phyloP scores from a whole-genome alignment of 202 grass and related monocot genomes.

The Carex sylvatica region DNA sequence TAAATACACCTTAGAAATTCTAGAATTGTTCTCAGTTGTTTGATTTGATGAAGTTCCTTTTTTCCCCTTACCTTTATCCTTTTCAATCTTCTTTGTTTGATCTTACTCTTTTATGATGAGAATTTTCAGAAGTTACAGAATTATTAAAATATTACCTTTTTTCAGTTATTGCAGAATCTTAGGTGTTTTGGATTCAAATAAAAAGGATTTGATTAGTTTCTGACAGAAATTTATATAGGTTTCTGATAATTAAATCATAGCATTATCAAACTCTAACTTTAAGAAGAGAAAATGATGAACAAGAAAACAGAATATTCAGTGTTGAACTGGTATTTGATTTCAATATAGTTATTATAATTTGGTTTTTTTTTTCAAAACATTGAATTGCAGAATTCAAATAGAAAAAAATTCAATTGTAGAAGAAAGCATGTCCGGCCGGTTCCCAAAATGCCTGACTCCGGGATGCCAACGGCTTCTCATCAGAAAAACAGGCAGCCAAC shows the following conservation, averaged over 20 bases:
- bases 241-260: background rate
- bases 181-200: background rate
- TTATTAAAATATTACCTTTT: background rate
- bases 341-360: background rate
- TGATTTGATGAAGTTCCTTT: background rate
- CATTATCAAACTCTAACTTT: background rate
- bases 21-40: background rate
- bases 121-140: background rate
- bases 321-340: background rate
- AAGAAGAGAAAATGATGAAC: background rate
- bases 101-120: background rate
- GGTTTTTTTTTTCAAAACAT: background rate
- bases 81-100: background rate
- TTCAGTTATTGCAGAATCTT: background rate
- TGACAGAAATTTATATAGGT: background rate
- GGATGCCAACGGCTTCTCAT: slow-evolving; percentile 9
- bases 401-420: slow-evolving; percentile 1
- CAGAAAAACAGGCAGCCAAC: background rate
- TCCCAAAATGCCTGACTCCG: slow-evolving; percentile 24
- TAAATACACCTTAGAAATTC: background rate
- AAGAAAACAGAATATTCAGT: background rate
- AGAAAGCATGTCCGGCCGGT: slow-evolving; percentile 22
- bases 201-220: background rate
- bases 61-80: background rate
- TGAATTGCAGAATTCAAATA: background rate